Evolutionary conservation across 106 monocot species (phyloP).

Genomic region (Apostasia shenzhenica): DNA sequence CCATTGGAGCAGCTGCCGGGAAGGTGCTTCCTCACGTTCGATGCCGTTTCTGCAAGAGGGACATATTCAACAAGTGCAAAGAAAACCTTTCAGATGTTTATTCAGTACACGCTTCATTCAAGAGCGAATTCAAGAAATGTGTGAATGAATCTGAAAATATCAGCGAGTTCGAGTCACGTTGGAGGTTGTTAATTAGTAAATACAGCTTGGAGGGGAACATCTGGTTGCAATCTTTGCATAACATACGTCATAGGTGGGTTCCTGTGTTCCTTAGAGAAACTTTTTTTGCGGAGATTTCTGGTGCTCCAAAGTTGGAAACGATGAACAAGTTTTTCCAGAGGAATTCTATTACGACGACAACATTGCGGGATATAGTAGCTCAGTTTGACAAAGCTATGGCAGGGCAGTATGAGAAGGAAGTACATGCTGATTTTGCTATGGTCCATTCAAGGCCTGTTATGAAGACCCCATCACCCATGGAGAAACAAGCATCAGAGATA

Average conservation of each 20-base stretch:
- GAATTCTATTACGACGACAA: slow-evolving; percentile 67
- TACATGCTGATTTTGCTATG: slow-evolving; percentile 55
- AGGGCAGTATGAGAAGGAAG: slow-evolving; percentile 70
- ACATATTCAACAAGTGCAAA: slow-evolving; percentile 58
- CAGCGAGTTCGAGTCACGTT: slow-evolving; percentile 59
- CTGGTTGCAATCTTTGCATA: slow-evolving; percentile 58
- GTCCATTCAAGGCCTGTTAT: slow-evolving; percentile 47
- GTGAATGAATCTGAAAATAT: slow-evolving; percentile 59
- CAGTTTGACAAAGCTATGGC: slow-evolving; percentile 89
- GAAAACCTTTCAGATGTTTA: slow-evolving; percentile 57
- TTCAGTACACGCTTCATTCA: slow-evolving; percentile 37
- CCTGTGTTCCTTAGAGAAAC: slow-evolving; percentile 57
- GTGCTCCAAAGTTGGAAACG: slow-evolving; percentile 42
- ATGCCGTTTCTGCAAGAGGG: slow-evolving; percentile 60
- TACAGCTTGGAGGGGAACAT: slow-evolving; percentile 37
- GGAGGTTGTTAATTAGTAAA: slow-evolving; percentile 43
- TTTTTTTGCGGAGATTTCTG: slow-evolving; percentile 65
- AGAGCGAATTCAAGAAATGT: slow-evolving; percentile 64
- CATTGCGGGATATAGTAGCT: slow-evolving; percentile 52
- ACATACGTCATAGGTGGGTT: slow-evolving; percentile 67
- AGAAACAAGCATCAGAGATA: slow-evolving; percentile 91
- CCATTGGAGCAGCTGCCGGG: slow-evolving; percentile 28
- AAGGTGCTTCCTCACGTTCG: slow-evolving; percentile 56
- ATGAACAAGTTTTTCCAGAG: slow-evolving; percentile 84
- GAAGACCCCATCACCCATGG: slow-evolving; percentile 76